Evolutionary conservation across 768 basidiomycete genomes (phyloP).

Genomic region (Amanita phalloides): DNA sequence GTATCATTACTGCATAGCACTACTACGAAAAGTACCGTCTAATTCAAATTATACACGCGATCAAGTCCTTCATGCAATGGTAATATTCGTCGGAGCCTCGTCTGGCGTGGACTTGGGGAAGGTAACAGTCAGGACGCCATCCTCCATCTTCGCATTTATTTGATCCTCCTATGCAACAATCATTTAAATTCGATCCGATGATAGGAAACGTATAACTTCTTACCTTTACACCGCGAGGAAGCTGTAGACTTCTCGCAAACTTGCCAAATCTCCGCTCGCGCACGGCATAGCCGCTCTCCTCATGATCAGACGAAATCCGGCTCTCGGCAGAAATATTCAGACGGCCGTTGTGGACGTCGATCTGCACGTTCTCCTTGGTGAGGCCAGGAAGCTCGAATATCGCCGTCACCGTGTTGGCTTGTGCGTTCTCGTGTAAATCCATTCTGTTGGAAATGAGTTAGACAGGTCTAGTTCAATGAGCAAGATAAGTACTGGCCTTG

Average conservation of each 20-base stretch:
- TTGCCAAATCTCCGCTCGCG: slow-evolving; percentile 42
- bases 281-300: slow-evolving; percentile 31
- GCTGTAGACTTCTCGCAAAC: slow-evolving; percentile 35
- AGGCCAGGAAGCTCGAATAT: slow-evolving; percentile 55
- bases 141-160: slow-evolving; percentile 35
- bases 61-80: slow-evolving; percentile 7
- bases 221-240: slow-evolving; percentile 47
- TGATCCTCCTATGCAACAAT: slow-evolving; percentile 15
- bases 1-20: neutral
- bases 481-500: neutral
- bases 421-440: slow-evolving; percentile 43
- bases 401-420: slow-evolving; percentile 42
- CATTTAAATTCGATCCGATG: neutral
- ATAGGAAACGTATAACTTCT: slow-evolving; percentile 6
- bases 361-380: slow-evolving; percentile 38
- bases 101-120: slow-evolving; percentile 40
- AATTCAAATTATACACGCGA: neutral
- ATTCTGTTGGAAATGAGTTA: slow-evolving; percentile 26
- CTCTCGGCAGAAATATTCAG: slow-evolving; percentile 30
- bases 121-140: slow-evolving; percentile 39
- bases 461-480: neutral
- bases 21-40: no score
- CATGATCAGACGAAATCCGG: slow-evolving; percentile 21
- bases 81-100: slow-evolving; percentile 22
- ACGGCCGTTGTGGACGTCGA: slow-evolving; percentile 41